phyloP scores from a whole-genome alignment of 192 early-diverging fungal species.

The Bifiguratus adelaidae region DNA sequence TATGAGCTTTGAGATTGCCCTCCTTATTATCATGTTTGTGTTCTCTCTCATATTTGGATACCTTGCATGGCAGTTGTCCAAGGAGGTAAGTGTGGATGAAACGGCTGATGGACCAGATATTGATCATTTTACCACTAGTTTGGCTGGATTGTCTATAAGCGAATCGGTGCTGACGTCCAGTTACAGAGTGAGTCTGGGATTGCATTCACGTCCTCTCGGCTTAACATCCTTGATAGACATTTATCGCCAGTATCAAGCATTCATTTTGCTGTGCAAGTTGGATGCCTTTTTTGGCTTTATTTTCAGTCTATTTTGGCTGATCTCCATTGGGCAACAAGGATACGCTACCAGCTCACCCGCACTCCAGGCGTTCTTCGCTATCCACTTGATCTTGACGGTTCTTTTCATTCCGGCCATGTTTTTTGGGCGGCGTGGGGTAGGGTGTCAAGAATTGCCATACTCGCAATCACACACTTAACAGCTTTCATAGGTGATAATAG shows the following conservation, averaged over 20 bases:
- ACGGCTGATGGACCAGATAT: background rate
- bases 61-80: background rate
- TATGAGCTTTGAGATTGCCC: background rate
- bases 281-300: conserved; percentile 74
- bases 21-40: background rate
- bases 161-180: conserved; percentile 49
- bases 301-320: conserved; percentile 49
- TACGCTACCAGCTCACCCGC: background rate
- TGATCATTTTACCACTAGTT: background rate
- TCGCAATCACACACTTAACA: no score
- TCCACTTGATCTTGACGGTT: conserved; percentile 14
- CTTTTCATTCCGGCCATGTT: conserved; percentile 18
- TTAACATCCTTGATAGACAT: conserved; percentile 19
- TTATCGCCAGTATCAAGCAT: conserved; percentile 64
- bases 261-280: conserved; percentile 68
- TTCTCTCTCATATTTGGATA: background rate
- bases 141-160: conserved; percentile 53
- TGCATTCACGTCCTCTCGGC: background rate
- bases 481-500: conserved; percentile 17
- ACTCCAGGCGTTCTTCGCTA: conserved; percentile 1
- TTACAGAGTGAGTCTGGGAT: conserved; percentile 38
- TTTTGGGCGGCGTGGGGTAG: conserved; percentile 19
- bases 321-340: background rate
- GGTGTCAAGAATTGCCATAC: no score
- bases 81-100: background rate